Evolutionary conservation across 495 filamentous ascomycete genomes (phyloP).

Genomic region (Collariella sp.): DNA sequence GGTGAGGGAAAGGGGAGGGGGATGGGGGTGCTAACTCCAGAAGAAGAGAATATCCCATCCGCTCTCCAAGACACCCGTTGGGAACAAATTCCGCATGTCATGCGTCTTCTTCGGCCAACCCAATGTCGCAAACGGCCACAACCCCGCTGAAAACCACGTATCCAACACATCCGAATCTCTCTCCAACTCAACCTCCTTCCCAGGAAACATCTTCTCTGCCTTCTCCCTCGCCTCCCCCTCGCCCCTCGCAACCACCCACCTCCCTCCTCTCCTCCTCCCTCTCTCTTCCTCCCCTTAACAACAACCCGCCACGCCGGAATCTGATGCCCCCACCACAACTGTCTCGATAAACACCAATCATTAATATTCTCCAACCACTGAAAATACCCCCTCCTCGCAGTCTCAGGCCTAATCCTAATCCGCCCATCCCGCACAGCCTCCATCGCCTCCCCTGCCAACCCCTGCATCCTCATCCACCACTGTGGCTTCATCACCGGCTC

Average conservation of each 20-base stretch:
- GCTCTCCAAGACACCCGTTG: slow-evolving; percentile 63
- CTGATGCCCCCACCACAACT: slow-evolving; percentile 78
- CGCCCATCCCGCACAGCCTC: slow-evolving; percentile 54
- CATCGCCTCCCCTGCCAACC: slow-evolving; percentile 28
- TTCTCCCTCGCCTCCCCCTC: slow-evolving; percentile 52
- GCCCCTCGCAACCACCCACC: slow-evolving; percentile 52
- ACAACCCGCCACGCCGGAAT: slow-evolving; percentile 58
- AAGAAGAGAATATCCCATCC: slow-evolving; percentile 74
- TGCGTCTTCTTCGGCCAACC: slow-evolving; percentile 62
- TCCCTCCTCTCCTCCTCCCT: not conserved
- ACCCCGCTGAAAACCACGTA: slow-evolving; percentile 67
- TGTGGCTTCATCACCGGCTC: slow-evolving; percentile 71
- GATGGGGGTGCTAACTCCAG: slow-evolving; percentile 34
- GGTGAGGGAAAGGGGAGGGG: not conserved
- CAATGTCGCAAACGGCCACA: slow-evolving; percentile 73
- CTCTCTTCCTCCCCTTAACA: slow-evolving; percentile 51
- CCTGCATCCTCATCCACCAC: slow-evolving; percentile 62
- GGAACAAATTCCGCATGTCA: slow-evolving; percentile 56
- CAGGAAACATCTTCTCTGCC: slow-evolving; percentile 56
- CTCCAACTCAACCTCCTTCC: slow-evolving; percentile 54
- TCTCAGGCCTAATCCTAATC: slow-evolving; percentile 57
- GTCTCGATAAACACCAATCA: slow-evolving; percentile 70
- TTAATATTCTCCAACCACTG: slow-evolving; percentile 63
- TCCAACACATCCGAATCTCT: slow-evolving; percentile 64
- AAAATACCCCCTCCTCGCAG: slow-evolving; percentile 58